Evolutionary conservation across 176 grass and related monocot species (phyloP).

Genomic region (Bonia amplexicaulis): DNA sequence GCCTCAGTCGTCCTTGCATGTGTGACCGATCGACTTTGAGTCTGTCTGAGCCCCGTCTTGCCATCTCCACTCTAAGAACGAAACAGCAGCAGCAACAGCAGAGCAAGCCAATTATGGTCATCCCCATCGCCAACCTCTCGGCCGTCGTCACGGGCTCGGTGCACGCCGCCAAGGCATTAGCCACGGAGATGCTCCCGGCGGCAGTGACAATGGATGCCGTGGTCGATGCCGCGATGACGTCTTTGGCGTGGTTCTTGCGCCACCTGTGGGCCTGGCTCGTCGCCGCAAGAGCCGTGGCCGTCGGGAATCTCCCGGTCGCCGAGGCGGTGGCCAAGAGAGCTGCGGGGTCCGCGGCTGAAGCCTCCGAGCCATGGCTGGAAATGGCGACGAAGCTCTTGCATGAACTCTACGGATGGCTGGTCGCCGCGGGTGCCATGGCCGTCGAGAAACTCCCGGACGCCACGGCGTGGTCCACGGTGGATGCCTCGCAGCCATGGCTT

Average conservation of each 20-base stretch:
- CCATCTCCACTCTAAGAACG: background rate
- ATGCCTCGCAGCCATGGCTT: background rate
- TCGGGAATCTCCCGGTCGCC: background rate
- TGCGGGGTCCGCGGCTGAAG: background rate
- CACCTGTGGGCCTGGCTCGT: conserved; percentile 23
- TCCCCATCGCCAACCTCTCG: conserved; percentile 16
- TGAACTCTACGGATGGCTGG: background rate
- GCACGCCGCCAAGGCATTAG: background rate
- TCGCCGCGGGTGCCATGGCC: background rate
- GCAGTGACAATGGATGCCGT: background rate
- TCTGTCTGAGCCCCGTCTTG: too few relatives aligned
- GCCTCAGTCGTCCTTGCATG: too few relatives aligned
- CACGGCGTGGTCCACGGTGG: background rate
- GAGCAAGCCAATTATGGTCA: background rate
- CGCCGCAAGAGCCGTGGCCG: background rate
- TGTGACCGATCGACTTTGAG: too few relatives aligned
- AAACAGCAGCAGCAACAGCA: background rate
- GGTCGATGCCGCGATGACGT: background rate
- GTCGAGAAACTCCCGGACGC: background rate
- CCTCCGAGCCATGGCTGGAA: background rate
- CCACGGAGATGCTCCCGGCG: conserved; percentile 13
- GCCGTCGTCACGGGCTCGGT: background rate
- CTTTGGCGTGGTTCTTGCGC: background rate
- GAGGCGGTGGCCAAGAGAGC: background rate
- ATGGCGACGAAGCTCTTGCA: background rate